These are phyloP conservation scores for Zangia roseola DNA, from an alignment of 768 basidiomycete genomes.

Conservation along the genomic window DNA sequence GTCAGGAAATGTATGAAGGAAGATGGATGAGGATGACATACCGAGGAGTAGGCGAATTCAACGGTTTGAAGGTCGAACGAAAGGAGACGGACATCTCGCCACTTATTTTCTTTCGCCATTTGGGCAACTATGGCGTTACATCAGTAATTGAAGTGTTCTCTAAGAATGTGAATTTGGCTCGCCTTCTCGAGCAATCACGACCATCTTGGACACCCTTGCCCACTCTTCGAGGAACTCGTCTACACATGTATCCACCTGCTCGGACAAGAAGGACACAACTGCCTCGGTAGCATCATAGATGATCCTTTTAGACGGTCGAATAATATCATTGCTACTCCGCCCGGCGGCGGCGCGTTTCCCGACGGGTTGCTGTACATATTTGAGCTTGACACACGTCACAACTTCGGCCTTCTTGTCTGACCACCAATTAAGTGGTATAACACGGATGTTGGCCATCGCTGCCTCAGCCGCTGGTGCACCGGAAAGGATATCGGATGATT, in stretches of 20 bases:
- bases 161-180: slow-evolving; percentile 11
- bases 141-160: background rate
- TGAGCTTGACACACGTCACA: slow-evolving; percentile 86
- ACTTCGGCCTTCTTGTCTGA: slow-evolving; percentile 76
- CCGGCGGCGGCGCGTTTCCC: slow-evolving; percentile 62
- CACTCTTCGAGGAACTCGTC: slow-evolving; percentile 91
- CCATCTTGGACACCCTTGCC: slow-evolving; percentile 91
- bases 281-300: slow-evolving; percentile 89
- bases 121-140: slow-evolving; percentile 58
- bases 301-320: slow-evolving; percentile 83
- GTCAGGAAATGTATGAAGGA: background rate
- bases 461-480: slow-evolving; percentile 87
- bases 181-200: slow-evolving; percentile 91
- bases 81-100: slow-evolving; percentile 76
- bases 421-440: slow-evolving; percentile 93
- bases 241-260: slow-evolving; percentile 84
- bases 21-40: slow-evolving; percentile 25
- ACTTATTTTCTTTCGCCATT: slow-evolving; percentile 71
- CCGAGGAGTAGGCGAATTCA: slow-evolving; percentile 79
- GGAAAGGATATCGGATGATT: slow-evolving; percentile 76
- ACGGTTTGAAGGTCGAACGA: slow-evolving; percentile 92
- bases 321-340: slow-evolving; percentile 50
- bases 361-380: slow-evolving; percentile 85
- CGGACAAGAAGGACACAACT: slow-evolving; percentile 84
- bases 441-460: slow-evolving; percentile 88